Percentiles rank a stretch among this genome's conserved stretches.
Conservation (phyloP, 2,329 filamentous ascomycete species). For the Pseudogymnoascus sp. region DNA sequence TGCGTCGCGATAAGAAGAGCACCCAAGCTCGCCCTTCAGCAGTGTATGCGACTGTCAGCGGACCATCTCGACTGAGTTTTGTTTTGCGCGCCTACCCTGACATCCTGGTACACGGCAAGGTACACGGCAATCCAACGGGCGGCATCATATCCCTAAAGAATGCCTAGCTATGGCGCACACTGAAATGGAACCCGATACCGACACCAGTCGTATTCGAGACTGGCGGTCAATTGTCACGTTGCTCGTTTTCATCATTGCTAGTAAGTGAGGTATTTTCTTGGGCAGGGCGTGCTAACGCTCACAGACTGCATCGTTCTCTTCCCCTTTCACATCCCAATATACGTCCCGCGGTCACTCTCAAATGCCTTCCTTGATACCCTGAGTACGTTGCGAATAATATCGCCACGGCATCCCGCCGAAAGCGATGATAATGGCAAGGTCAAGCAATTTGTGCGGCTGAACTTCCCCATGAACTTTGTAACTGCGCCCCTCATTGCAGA, state of each 20-base stretch:
- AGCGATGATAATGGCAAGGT: conserved; percentile 24
- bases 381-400: conserved; percentile 43
- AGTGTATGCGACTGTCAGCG: too few relatives aligned
- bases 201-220: conserved; percentile 48
- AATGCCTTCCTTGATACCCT: conserved; percentile 38
- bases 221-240: conserved; percentile 66
- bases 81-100: neutral
- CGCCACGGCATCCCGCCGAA: conserved; percentile 27
- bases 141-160: neutral
- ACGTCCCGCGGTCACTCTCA: conserved; percentile 43
- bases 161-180: neutral
- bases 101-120: neutral
- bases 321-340: conserved; percentile 57
- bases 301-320: conserved; percentile 62
- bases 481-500: conserved; percentile 64
- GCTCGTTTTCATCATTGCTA: conserved; percentile 60
- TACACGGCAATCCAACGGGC: neutral
- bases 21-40: neutral
- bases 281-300: neutral
- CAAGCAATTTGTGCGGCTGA: conserved; percentile 40
- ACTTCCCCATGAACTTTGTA: conserved; percentile 61
- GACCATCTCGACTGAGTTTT: neutral
- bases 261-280: conserved; percentile 40
- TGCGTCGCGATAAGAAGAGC: neutral
- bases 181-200: conserved; percentile 29